Conservation (phyloP, 148 eudicot genomes). For the Limonium bicolor region DNA sequence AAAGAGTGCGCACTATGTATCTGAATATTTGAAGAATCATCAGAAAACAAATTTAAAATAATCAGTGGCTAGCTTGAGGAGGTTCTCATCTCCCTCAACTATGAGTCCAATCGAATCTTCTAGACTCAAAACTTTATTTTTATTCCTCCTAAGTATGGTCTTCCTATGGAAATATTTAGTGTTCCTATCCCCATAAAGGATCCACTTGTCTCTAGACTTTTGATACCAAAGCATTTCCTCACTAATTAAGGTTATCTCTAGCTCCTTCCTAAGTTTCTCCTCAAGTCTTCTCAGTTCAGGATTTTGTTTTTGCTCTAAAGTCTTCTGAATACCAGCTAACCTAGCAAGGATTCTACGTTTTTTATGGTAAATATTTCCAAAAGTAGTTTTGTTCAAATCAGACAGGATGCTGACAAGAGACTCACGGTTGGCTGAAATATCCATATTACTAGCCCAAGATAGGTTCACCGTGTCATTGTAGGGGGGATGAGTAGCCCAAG, state of each 20-base stretch:
- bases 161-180: neutral
- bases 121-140: neutral
- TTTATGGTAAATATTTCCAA: neutral
- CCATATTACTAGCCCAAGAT: neutral
- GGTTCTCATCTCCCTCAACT: neutral
- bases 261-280: neutral
- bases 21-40: neutral
- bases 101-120: neutral
- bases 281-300: neutral
- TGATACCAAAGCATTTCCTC: neutral
- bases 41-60: neutral
- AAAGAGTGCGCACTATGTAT: neutral
- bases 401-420: accelerated
- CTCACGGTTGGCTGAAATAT: neutral
- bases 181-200: neutral
- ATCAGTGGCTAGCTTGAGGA: neutral
- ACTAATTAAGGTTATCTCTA: neutral
- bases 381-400: neutral
- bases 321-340: neutral
- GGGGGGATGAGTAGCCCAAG: neutral
- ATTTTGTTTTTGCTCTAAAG: neutral
- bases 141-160: neutral
- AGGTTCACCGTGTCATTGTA: neutral
- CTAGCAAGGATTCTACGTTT: neutral
- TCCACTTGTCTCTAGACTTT: neutral